These are phyloP conservation scores for Fomitopsis serialis DNA, from an alignment of 768 basidiomycete species.

Conservation along the genomic window DNA sequence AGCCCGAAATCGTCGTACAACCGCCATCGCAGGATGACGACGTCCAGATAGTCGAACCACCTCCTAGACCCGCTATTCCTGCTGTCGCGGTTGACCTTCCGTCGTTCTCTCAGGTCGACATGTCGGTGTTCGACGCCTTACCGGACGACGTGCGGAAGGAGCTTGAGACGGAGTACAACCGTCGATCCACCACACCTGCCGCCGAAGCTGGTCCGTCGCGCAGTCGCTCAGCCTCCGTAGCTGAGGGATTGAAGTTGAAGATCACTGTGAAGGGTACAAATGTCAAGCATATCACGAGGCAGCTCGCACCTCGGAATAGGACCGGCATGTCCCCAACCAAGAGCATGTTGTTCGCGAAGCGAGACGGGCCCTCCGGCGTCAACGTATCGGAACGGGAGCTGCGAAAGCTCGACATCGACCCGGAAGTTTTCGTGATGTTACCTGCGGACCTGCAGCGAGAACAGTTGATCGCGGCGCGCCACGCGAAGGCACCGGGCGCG, in stretches of 20 bases:
- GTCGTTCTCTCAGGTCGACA: slow-evolving; percentile 73
- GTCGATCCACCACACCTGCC: slow-evolving; percentile 50
- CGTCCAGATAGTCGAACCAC: slow-evolving; percentile 8
- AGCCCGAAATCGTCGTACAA: slow-evolving; percentile 21
- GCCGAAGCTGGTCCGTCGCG: slow-evolving; percentile 4
- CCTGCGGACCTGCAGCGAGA: slow-evolving; percentile 70
- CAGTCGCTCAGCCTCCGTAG: slow-evolving; percentile 3
- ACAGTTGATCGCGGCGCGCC: slow-evolving; percentile 56
- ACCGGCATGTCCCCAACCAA: slow-evolving; percentile 33
- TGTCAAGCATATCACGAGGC: slow-evolving; percentile 54
- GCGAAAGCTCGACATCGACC: slow-evolving; percentile 63
- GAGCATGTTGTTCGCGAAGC: slow-evolving; percentile 33
- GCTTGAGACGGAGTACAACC: slow-evolving; percentile 60
- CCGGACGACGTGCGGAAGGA: slow-evolving; percentile 67
- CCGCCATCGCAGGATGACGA: slow-evolving; percentile 30
- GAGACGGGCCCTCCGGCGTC: slow-evolving; percentile 29
- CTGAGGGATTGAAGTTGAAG: slow-evolving; percentile 9
- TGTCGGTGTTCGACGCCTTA: slow-evolving; percentile 61
- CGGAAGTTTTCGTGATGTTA: slow-evolving; percentile 58
- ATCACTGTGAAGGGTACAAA: slow-evolving; percentile 32
- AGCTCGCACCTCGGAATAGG: slow-evolving; percentile 53
- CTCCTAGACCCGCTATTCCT: background rate
- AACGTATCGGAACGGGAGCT: slow-evolving; percentile 55
- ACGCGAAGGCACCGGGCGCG: slow-evolving; percentile 31
- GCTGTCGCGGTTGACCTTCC: slow-evolving; percentile 42